Percentiles rank a stretch among this genome's conserved stretches.
phyloP scores from a whole-genome alignment of 129 eudicot genomes.

The Escallonia herrerae region DNA sequence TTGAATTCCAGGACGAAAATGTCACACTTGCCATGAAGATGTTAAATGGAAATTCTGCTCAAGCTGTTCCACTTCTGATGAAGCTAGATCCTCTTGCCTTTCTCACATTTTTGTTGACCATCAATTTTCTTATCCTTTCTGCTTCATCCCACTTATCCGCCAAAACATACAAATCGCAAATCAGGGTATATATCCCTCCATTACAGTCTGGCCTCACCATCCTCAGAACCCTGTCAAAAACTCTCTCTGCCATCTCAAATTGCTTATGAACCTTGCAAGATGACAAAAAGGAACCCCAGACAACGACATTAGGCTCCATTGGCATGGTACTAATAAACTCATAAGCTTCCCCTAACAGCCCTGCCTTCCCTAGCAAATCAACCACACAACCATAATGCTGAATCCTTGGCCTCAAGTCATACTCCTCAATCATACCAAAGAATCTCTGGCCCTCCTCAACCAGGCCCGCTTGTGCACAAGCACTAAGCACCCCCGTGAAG shows the following conservation, averaged over 20 bases:
- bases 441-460: conserved; percentile 52
- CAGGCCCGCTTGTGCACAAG: conserved; percentile 60
- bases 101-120: conserved; percentile 38
- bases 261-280: conserved; percentile 55
- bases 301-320: conserved; percentile 42
- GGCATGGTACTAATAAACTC: conserved; percentile 52
- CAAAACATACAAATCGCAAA: conserved; percentile 52
- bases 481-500: conserved; percentile 57
- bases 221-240: conserved; percentile 34
- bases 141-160: conserved; percentile 56
- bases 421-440: conserved; percentile 38
- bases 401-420: conserved; percentile 43
- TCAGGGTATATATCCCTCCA: conserved; percentile 52
- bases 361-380: conserved; percentile 64
- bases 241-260: conserved; percentile 58
- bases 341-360: conserved; percentile 49
- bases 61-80: conserved; percentile 17
- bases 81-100: conserved; percentile 60
- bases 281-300: conserved; percentile 61
- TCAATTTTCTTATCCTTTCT: conserved; percentile 41
- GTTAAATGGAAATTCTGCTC: not conserved
- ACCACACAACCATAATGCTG: conserved; percentile 79
- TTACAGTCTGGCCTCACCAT: conserved; percentile 45
- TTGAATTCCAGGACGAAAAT: too few species aligned
- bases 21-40: too few species aligned